Evolutionary conservation across 164 flowering plant genomes (phyloP).

Genomic region (Kingdonia uniflora): DNA sequence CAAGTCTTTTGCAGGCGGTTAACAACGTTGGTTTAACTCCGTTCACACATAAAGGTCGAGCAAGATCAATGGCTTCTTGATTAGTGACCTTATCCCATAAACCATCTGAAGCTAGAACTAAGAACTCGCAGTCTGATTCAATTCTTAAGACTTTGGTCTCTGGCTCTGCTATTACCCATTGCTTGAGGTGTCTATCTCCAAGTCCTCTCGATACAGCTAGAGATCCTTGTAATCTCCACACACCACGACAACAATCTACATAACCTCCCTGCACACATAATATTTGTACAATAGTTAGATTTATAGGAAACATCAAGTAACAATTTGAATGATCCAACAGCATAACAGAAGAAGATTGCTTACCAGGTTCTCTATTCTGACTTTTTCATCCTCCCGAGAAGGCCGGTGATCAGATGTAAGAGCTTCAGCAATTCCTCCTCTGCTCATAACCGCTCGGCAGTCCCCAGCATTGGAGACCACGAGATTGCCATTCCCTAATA

Average conservation of each 20-base stretch:
- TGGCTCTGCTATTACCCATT: constrained; percentile 67
- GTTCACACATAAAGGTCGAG: constrained; percentile 29
- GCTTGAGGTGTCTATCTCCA: constrained; percentile 56
- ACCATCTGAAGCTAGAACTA: constrained; percentile 80
- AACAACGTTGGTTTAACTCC: constrained; percentile 19
- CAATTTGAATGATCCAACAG: not conserved
- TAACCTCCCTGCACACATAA: constrained; percentile 55
- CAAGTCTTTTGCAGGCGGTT: constrained; percentile 58
- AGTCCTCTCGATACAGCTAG: constrained; percentile 82
- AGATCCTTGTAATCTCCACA: constrained; percentile 76
- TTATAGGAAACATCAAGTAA: not conserved
- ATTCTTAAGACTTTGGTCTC: constrained; percentile 37
- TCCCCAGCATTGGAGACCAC: constrained; percentile 83
- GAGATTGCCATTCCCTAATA: constrained; percentile 46
- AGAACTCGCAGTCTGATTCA: constrained; percentile 42
- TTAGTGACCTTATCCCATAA: constrained; percentile 77
- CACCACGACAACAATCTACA: constrained; percentile 53
- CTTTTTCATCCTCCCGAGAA: constrained; percentile 45
- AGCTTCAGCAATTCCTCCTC: constrained; percentile 47
- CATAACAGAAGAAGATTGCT: not conserved
- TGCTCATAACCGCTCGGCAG: constrained; percentile 80
- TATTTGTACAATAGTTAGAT: constrained; percentile 4
- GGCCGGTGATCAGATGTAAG: constrained; percentile 71
- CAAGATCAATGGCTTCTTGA: constrained; percentile 71
- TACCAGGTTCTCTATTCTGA: constrained; percentile 48